Evolutionary conservation across 805 yeast species (phyloP), one percentile per base, ranked within the genome.

Genomic region (Saccharomycopsis schoenii): DNA sequence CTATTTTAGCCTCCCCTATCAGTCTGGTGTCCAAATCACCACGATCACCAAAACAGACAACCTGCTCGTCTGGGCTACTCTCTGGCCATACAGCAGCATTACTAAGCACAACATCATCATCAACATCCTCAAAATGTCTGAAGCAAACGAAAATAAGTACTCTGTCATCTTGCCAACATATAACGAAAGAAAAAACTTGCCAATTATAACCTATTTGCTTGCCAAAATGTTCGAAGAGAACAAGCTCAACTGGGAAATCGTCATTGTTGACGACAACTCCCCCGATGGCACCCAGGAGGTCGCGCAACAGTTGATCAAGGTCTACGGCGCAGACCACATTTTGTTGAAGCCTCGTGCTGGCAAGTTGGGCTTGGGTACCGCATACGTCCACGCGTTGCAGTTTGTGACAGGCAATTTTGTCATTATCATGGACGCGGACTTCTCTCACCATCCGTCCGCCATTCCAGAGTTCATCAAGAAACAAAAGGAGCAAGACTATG

Each of bases 401-500:
- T 84, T 68, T 67, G 89, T 81, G 57, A 81, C 85, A 21, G 93
- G 93, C 56, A 80, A 87, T 72, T 86, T 78, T 71, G 91, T 86
- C 57, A 82, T 86, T 64, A 86, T 87, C 67, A 86, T 86, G 93
- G 93, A 86, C 70, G 93, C 93, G 17, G 93, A 86, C 70, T 86
- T 87, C 74, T 84, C 89, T 6, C 93, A 86, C 71, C 90, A 85
- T 71, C 93, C 93, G 25, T 85, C 83, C 67, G 87, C 91, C 36
- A 86, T 86, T 71, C 93, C 92, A 8, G 76, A 84, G 70, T 86
- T 86, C 71, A 86, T 87, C 68, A 79, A 78, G 59, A 82, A 83
- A 70, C 93, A 87, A 50, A 60, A 63, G 42, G 65, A 63, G 67
- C 76, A 80, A 68, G 69, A 82, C 68, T 82, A 69, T 66, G 86